Conservation (phyloP, 768 basidiomycete species). For the Nidula microcarpa region DNA sequence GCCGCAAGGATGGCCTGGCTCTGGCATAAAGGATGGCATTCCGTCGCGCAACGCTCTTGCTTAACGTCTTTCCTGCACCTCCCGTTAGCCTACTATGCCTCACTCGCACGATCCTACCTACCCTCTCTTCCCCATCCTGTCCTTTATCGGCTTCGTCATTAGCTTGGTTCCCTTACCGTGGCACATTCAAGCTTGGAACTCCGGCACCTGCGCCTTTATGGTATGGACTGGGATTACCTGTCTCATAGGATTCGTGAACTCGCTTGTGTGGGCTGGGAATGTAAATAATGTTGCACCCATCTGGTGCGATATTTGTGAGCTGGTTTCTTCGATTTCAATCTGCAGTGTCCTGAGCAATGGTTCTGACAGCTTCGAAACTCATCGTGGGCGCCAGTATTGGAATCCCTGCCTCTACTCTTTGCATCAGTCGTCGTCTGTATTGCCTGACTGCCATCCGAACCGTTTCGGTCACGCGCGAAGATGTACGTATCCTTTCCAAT, state of each 20-base stretch:
- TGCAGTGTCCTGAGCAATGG: too few relatives aligned
- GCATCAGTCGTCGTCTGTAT: slow-evolving; percentile 50
- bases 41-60: not conserved
- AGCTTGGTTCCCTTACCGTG: slow-evolving; percentile 47
- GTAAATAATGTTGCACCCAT: slow-evolving; percentile 35
- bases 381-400: slow-evolving; percentile 40
- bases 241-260: slow-evolving; percentile 46
- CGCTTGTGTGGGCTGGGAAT: slow-evolving; percentile 49
- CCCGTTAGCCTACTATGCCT: not conserved
- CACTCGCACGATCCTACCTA: slow-evolving; percentile 17
- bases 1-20: not conserved
- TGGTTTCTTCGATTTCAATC: too few relatives aligned
- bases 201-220: slow-evolving; percentile 43
- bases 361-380: slow-evolving; percentile 39
- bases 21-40: not conserved
- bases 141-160: slow-evolving; percentile 44
- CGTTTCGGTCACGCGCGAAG: slow-evolving; percentile 21
- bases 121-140: slow-evolving; percentile 31
- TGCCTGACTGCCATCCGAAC: slow-evolving; percentile 27
- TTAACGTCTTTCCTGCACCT: not conserved
- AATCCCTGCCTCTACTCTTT: slow-evolving; percentile 42
- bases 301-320: slow-evolving; percentile 66
- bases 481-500: slow-evolving; percentile 21
- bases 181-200: slow-evolving; percentile 50
- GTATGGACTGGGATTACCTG: slow-evolving; percentile 37